phyloP scores from a whole-genome alignment of 345 rosid species.

The Noccaea caerulescens region DNA sequence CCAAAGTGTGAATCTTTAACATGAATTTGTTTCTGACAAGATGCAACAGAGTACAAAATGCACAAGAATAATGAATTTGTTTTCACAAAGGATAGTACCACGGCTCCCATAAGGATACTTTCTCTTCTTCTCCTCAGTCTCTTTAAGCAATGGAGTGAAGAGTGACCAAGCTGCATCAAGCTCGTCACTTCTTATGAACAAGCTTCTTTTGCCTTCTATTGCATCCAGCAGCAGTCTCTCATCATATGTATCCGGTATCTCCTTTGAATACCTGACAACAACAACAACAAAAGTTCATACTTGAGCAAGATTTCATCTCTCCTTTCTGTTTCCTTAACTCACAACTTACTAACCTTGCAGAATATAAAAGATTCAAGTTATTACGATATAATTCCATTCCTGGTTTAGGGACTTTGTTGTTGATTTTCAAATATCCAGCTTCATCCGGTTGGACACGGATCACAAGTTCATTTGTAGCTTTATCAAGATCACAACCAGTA shows the following conservation, averaged over 20 bases:
- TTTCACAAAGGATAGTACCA: slow-evolving; percentile 40
- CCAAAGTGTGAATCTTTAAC: slow-evolving; percentile 6
- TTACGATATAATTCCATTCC: slow-evolving; percentile 96
- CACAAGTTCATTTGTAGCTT: slow-evolving; percentile 91
- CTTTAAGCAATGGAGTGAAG: slow-evolving; percentile 82
- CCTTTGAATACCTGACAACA: slow-evolving; percentile 74
- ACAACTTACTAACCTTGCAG: no score
- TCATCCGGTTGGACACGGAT: slow-evolving; percentile 97
- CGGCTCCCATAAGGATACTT: slow-evolving; percentile 97
- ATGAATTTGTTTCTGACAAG: no score
- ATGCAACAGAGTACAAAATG: no score
- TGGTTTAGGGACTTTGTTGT: slow-evolving; percentile 95
- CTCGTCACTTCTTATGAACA: slow-evolving; percentile 96
- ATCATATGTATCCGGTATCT: slow-evolving; percentile 96
- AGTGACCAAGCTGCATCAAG: slow-evolving; percentile 94
- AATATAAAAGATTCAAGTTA: slow-evolving; percentile 85
- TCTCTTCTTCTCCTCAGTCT: slow-evolving; percentile 78
- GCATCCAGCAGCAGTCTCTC: slow-evolving; percentile 88
- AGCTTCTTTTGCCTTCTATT: slow-evolving; percentile 92
- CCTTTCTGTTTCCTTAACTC: background rate
- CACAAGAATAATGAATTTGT: no score
- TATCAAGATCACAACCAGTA: slow-evolving; percentile 81
- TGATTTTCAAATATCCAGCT: slow-evolving; percentile 93
- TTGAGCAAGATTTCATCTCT: background rate
- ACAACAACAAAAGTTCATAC: background rate